Percentiles rank a stretch among this genome's conserved stretches.
phyloP scores from a whole-genome alignment of 176 grass and related monocot genomes.

The Oryza meridionalis region DNA sequence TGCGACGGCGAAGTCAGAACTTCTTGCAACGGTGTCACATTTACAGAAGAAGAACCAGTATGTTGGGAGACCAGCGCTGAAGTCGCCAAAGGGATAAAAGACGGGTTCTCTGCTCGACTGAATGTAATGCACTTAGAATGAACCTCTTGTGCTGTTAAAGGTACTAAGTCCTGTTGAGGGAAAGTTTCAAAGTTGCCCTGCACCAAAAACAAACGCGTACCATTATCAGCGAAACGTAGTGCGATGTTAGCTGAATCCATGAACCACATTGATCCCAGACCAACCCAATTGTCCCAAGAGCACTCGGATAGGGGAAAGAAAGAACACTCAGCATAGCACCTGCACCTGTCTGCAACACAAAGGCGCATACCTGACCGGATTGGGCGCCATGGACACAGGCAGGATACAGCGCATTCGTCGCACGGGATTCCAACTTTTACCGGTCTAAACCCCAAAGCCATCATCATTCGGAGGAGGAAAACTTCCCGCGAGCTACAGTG shows the following conservation, averaged over 20 bases:
- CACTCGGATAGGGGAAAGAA: neutral
- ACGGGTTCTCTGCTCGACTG: slow-evolving; percentile 12
- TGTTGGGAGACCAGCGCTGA: slow-evolving; percentile 6
- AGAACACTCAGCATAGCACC: neutral
- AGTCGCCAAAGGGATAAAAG: slow-evolving; percentile 25
- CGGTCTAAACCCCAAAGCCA: neutral
- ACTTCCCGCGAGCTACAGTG: neutral
- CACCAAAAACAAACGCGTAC: neutral
- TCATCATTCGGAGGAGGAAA: neutral
- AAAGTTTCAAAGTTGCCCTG: slow-evolving; percentile 70
- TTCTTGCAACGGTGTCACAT: slow-evolving; percentile 13
- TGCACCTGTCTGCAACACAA: neutral
- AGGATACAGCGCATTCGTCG: neutral
- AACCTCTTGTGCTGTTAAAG: slow-evolving; percentile 58
- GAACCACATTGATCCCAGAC: neutral
- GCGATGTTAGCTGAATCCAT: neutral
- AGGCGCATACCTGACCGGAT: neutral
- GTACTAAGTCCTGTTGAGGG: slow-evolving; percentile 61
- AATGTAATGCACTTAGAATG: slow-evolving; percentile 37
- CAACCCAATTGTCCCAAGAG: neutral
- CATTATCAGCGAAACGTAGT: neutral
- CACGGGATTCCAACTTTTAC: neutral
- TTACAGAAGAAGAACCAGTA: neutral
- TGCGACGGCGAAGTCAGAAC: slow-evolving; percentile 16
- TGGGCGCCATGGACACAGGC: slow-evolving; percentile 5